A percentile compares a stretch with the other conserved stretches of the same genome.
Conservation (phyloP, 768 basidiomycete species). For the Pleurotus platypus region DNA sequence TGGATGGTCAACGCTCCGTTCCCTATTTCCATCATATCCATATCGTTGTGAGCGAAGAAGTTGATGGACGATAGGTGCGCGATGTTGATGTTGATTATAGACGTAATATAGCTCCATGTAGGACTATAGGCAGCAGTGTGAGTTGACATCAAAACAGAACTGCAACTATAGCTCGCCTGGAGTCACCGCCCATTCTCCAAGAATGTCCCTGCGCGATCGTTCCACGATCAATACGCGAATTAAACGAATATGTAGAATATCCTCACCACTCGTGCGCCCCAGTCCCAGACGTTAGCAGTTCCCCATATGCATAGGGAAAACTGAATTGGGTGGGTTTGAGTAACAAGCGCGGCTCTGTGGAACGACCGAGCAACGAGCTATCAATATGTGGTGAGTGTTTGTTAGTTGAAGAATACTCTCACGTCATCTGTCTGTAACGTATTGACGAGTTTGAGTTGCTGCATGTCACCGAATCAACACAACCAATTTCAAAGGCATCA, state of each 20-base stretch:
- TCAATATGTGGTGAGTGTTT: background rate
- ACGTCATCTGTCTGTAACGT: conserved; percentile 57
- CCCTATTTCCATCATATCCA: conserved; percentile 28
- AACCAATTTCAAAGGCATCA: background rate
- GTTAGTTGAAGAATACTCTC: conserved; percentile 12
- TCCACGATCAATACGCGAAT: background rate
- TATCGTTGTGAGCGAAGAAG: conserved; percentile 51
- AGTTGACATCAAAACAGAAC: background rate
- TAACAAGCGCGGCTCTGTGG: conserved; percentile 40
- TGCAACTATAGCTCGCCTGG: conserved; percentile 21
- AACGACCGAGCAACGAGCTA: background rate
- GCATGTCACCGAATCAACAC: background rate
- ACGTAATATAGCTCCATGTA: conserved; percentile 47
- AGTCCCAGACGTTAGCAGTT: conserved; percentile 48
- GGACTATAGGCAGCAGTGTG: conserved; percentile 20
- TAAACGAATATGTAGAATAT: background rate
- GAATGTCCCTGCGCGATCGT: conserved; percentile 39
- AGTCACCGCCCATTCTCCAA: conserved; percentile 48
- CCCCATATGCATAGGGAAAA: conserved; percentile 55
- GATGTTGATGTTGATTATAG: conserved; percentile 41
- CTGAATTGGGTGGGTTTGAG: conserved; percentile 41
- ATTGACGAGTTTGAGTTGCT: conserved; percentile 56
- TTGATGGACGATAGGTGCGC: conserved; percentile 36
- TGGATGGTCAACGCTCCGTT: conserved; percentile 45
- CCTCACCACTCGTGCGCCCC: conserved; percentile 50